A percentile compares a stretch with the other conserved stretches of the same genome.
These are phyloP conservation scores for Herpetomonas samuelpessoai DNA, from an alignment of 208 protist species.

Conservation along the genomic window DNA sequence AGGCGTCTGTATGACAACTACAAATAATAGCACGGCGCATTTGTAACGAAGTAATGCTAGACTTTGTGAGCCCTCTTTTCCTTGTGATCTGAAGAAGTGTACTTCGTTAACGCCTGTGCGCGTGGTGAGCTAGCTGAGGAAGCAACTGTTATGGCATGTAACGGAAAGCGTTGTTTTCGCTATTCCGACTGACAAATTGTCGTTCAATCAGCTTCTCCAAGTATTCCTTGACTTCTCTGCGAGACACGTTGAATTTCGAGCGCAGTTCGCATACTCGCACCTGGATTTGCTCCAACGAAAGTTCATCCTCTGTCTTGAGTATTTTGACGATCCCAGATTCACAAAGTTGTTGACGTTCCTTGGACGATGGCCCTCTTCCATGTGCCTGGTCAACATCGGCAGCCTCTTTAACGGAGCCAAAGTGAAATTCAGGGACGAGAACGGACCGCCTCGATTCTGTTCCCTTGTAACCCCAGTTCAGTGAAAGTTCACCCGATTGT, in stretches of 20 bases:
- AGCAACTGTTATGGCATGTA: constrained; percentile 13
- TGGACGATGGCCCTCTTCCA: neutral
- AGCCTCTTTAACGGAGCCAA: neutral
- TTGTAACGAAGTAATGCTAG: too few species aligned
- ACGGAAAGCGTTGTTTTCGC: constrained; percentile 1
- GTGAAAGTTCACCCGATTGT: too few species aligned
- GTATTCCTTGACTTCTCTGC: constrained; percentile 5
- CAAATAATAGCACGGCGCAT: too few species aligned
- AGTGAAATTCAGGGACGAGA: neutral
- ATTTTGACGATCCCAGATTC: neutral
- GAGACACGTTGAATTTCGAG: neutral
- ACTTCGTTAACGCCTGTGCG: too few species aligned
- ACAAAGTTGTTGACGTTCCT: neutral
- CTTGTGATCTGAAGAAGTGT: too few species aligned
- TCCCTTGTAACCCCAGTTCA: neutral
- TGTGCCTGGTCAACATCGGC: neutral
- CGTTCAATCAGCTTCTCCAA: constrained; percentile 9
- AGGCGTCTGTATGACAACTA: too few species aligned
- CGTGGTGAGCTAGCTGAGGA: too few species aligned
- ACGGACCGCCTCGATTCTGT: neutral
- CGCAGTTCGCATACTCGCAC: neutral
- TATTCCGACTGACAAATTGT: constrained; percentile 6
- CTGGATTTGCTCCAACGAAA: neutral
- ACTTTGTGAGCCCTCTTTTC: too few species aligned
- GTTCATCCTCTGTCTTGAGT: constrained; percentile 1